Evolutionary conservation across 768 basidiomycete species (phyloP), one percentile per base, ranked within the genome.

Genomic region (Favolaschia claudopus): DNA sequence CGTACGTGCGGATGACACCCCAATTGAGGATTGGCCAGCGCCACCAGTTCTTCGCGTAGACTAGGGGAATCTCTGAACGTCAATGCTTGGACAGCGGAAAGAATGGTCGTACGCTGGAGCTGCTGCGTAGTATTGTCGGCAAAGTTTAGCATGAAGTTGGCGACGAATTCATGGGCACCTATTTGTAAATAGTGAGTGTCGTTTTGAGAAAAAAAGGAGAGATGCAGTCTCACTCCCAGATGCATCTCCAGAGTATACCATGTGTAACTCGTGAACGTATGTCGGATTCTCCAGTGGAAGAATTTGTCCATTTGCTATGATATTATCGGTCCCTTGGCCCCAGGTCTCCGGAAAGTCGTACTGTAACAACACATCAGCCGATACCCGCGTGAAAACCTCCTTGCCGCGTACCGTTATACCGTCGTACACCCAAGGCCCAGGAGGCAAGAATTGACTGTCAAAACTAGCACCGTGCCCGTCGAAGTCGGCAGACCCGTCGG

Each of bases 31-130:
- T 58, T 4, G 57, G 49, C 57, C 57, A 58, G 25, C 49, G 42
- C 57, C 57, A 58, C 49, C 57, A 58, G 29, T 58, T 58, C 46
- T 51, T 58, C 7, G 57, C 57, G 22, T 58, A 58, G 15, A 58
- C 57, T 58, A 38, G 9, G 20, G 2, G 33, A 42, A 7, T 24
- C 3, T 13, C 7, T 34, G 14, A 22, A 31, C 10, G 24, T 17
- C 31, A 7, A 1, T 28, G 17, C 17, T 4, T 24, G 8, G 22
- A 27, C 6, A 43, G 9, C 8, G 14, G 7, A 4, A 22, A 15
- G 27, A 12, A 38, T 5, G 19, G 4, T 7, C 57, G 2, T 17
- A 52, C 57, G 37, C 29, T 58, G 49, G 2, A 58, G 49, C 37
- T 58, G 57, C 33, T 58, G 57, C 10, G 57, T 38, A 6, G 37